Percentiles rank a stretch among this genome's conserved stretches.
These are phyloP conservation scores for Sutorius eximius DNA, from an alignment of 1,284 basidiomycete genomes.

Conservation along the genomic window DNA sequence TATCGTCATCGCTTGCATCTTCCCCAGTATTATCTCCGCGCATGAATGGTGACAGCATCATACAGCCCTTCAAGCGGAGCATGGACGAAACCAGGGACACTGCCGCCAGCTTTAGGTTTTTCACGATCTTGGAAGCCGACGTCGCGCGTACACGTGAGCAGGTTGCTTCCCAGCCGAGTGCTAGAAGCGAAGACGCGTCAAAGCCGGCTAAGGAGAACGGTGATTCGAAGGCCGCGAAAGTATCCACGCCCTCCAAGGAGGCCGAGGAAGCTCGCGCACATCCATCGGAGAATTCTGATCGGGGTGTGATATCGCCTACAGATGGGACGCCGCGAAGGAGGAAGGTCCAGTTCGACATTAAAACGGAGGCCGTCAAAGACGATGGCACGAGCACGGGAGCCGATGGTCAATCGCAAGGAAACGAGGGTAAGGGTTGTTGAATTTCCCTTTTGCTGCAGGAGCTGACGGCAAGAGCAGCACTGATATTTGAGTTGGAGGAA, in stretches of 20 bases:
- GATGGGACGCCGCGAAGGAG: slow-evolving; percentile 46
- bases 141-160: slow-evolving; percentile 38
- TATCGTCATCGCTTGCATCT: slow-evolving; percentile 38
- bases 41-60: slow-evolving; percentile 34
- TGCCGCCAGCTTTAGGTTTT: slow-evolving; percentile 66
- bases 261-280: slow-evolving; percentile 8
- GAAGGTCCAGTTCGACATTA: slow-evolving; percentile 73
- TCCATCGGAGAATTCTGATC: slow-evolving; percentile 16
- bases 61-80: slow-evolving; percentile 53
- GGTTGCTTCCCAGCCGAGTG: slow-evolving; percentile 15
- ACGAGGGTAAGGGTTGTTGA: slow-evolving; percentile 37
- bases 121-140: slow-evolving; percentile 61
- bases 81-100: slow-evolving; percentile 63
- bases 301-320: slow-evolving; percentile 16
- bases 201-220: slow-evolving; percentile 14
- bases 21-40: slow-evolving; percentile 33
- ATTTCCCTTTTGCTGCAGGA: slow-evolving; percentile 1
- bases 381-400: slow-evolving; percentile 38
- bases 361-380: slow-evolving; percentile 53
- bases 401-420: slow-evolving; percentile 32
- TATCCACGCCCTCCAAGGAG: slow-evolving; percentile 8
- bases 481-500: slow-evolving; percentile 68
- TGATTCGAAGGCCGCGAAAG: slow-evolving; percentile 15
- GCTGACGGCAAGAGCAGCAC: slow-evolving; percentile 41
- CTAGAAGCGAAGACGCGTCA: slow-evolving; percentile 13